A percentile compares a stretch with the other conserved stretches of the same genome.
Evolutionary conservation across 495 filamentous ascomycete genomes (phyloP).

Genomic region (Xylaria telfairii): DNA sequence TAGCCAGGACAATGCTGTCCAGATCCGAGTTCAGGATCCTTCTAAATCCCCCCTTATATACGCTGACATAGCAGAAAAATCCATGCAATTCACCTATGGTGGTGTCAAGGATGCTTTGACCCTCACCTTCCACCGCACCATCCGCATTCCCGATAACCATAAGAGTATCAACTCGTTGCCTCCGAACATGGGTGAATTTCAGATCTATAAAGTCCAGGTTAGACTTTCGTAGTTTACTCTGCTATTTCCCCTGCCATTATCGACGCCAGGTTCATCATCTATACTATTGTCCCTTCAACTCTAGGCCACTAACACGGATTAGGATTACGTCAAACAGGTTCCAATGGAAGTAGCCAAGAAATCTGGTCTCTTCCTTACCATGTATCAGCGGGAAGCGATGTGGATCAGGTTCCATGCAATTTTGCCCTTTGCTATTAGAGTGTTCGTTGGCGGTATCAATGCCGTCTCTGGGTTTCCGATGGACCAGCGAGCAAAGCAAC

Average conservation of each 20-base stretch:
- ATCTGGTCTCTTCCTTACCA: slow-evolving; percentile 33
- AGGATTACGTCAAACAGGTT: background rate
- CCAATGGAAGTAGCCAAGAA: background rate
- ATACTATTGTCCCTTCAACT: background rate
- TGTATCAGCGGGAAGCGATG: slow-evolving; percentile 51
- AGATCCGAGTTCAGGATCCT: background rate
- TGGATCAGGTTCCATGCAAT: slow-evolving; percentile 45
- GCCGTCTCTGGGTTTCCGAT: background rate
- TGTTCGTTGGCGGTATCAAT: background rate
- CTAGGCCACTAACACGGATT: background rate
- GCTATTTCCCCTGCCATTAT: background rate
- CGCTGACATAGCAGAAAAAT: background rate
- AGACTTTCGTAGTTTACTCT: background rate
- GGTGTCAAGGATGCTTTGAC: background rate
- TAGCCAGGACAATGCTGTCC: background rate
- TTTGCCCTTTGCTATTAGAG: background rate
- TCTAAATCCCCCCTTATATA: background rate
- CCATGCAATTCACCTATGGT: background rate
- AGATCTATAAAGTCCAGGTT: background rate
- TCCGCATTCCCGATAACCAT: background rate
- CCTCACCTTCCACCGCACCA: background rate
- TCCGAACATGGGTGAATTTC: background rate
- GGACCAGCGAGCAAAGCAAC: background rate
- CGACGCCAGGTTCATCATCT: background rate
- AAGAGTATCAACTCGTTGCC: background rate